Base-by-base conservation (phyloP, 202 grass and related monocot species). In the Cymbopogon flexuosus region DNA sequence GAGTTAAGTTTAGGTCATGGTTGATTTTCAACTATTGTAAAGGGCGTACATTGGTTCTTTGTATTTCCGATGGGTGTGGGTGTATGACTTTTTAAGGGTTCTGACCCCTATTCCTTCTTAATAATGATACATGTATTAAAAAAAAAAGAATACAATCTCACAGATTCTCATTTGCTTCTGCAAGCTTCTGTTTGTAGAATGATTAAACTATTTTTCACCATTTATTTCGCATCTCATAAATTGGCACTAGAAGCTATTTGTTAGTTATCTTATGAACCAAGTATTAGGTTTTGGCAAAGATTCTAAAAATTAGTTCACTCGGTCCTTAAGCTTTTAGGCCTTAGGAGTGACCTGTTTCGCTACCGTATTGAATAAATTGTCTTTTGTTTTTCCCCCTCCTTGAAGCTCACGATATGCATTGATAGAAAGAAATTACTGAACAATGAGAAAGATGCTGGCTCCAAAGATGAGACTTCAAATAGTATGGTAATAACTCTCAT, bases 401-500 rank as follows among this genome's bases (percentile, higher is more conserved):
- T 37, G 6, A 87, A 98, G 95, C 95, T 94, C 79, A 84, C 84
- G 8, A 89, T 94, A 93, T 98, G 95, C 84, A 98, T 98, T 82
- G 77, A 86, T 49, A 93, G 89, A 64, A 98, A 98, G 76, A 94
- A 89, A 86, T 87, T 81, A 36, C 78, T 73, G 70, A 88, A 87
- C 79, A 45, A 18, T 83, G 84, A 92, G 33, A 78, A 75, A 74
- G 72, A 33, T 43, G 45, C 61, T 57, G 65, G 86, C 61, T 77
- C 72, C 56, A 77, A 86, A 76, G 49, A 81, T 49, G 81, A 42
- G 47, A 89, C 9, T 83, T 80, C 88, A 85, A 91, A 71, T 88
- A 73, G 70, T 75, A 82, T 45, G 90, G 94, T 97, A 78, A 66
- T 81, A 40, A 40, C 73, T 65, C 65, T 62, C 58, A 58, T 62